phyloP scores from a whole-genome alignment of 2,329 filamentous ascomycete species.

The Hymenoscyphus linearis region DNA sequence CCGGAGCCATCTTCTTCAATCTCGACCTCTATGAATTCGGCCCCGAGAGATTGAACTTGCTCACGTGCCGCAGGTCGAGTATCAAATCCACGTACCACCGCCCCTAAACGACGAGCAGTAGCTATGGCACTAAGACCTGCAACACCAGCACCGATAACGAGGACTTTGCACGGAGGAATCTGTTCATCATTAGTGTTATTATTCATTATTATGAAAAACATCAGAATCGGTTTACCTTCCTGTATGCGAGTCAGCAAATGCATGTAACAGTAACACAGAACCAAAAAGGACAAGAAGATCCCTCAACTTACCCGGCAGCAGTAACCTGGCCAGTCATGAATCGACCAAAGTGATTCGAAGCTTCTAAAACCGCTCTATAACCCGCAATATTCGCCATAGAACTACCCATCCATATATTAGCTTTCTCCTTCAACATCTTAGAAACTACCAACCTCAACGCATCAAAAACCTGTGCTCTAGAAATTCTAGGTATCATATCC shows the following conservation, averaged over 20 bases:
- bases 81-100: slow-evolving; percentile 86
- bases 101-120: slow-evolving; percentile 78
- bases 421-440: neutral
- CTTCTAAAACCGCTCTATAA: slow-evolving; percentile 87
- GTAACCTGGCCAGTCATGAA: slow-evolving; percentile 88
- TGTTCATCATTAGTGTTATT: slow-evolving; percentile 37
- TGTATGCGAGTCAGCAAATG: slow-evolving; percentile 26
- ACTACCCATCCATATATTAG: slow-evolving; percentile 41
- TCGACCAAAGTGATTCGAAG: slow-evolving; percentile 81
- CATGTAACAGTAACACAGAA: neutral
- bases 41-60: slow-evolving; percentile 84
- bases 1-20: slow-evolving; percentile 80
- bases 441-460: slow-evolving; percentile 48
- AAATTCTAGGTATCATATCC: slow-evolving; percentile 90
- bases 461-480: slow-evolving; percentile 82
- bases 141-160: slow-evolving; percentile 87
- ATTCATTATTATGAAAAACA: slow-evolving; percentile 1
- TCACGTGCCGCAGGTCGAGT: slow-evolving; percentile 84
- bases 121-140: slow-evolving; percentile 85
- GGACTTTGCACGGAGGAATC: slow-evolving; percentile 84
- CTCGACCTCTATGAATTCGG: slow-evolving; percentile 84
- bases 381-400: slow-evolving; percentile 95
- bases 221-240: slow-evolving; percentile 24
- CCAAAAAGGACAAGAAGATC: neutral
- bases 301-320: slow-evolving; percentile 59